Conservation (phyloP, 352 stramenopile species). For the Phytophthora uliginosa region DNA sequence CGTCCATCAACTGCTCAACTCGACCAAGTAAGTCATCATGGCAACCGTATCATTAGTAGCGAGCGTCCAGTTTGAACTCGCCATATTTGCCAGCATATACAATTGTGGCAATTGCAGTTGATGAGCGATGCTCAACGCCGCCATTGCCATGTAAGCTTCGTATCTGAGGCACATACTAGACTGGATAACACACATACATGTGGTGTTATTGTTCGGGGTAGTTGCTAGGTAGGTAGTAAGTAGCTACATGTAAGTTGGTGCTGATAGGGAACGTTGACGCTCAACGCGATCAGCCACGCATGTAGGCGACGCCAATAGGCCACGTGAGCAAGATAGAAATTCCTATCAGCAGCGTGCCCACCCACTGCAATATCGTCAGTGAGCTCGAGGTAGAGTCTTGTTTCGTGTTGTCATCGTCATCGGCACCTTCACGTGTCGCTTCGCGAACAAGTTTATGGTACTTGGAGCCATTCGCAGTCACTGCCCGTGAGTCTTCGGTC, state of each 20-base stretch:
- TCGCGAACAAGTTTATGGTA: background rate
- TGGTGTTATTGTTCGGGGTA: background rate
- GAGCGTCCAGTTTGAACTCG: background rate
- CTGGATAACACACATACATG: background rate
- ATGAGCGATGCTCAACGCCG: too few relatives aligned
- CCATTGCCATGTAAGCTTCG: background rate
- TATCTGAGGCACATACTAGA: background rate
- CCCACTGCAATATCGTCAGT: background rate
- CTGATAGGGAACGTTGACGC: background rate
- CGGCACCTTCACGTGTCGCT: background rate
- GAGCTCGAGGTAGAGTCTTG: background rate
- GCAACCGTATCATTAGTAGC: background rate
- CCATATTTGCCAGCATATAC: background rate
- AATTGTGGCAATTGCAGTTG: too few relatives aligned
- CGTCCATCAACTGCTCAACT: background rate
- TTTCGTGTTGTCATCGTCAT: background rate
- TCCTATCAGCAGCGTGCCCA: constrained; percentile 15
- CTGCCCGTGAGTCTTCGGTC: background rate
- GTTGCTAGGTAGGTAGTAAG: background rate
- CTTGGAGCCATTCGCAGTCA: background rate
- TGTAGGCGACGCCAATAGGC: constrained; percentile 23
- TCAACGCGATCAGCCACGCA: constrained; percentile 6
- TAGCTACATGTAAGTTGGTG: background rate
- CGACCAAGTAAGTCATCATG: background rate
- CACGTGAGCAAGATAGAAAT: constrained; percentile 33